Conservation (phyloP, 495 filamentous ascomycete genomes). For the Haplographium delicatum region DNA sequence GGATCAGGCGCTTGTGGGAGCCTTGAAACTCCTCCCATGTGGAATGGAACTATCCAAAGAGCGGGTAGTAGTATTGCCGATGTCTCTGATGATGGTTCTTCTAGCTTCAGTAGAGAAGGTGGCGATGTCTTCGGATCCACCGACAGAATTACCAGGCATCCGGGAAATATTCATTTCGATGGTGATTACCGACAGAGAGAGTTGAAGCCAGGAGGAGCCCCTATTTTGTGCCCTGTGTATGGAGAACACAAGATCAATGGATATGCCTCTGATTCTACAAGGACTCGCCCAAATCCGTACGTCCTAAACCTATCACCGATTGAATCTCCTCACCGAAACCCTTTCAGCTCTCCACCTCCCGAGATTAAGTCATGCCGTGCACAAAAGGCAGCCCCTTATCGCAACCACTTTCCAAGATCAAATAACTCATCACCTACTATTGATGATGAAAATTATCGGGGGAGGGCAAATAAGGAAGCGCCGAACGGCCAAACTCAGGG, state of each 20-base stretch:
- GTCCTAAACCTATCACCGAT: constrained; percentile 7
- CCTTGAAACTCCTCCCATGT: not conserved
- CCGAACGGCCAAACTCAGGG: no score
- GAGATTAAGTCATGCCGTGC: not conserved
- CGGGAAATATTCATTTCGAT: constrained; percentile 13
- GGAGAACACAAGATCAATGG: constrained; percentile 22
- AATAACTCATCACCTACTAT: no score
- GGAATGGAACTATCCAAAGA: not conserved
- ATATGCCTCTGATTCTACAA: constrained; percentile 17
- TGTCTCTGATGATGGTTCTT: constrained; percentile 15
- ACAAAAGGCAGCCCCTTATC: not conserved
- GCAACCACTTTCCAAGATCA: constrained; percentile 9
- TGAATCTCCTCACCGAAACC: constrained; percentile 9
- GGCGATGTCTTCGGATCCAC: constrained; percentile 6
- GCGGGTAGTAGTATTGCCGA: constrained; percentile 23
- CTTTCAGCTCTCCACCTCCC: constrained; percentile 22
- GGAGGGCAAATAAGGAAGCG: no score
- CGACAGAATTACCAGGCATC: constrained; percentile 21
- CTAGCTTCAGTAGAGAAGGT: constrained; percentile 1
- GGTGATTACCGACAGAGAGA: constrained; percentile 18
- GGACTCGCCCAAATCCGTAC: constrained; percentile 1
- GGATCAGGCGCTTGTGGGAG: not conserved
- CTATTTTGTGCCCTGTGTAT: constrained; percentile 17
- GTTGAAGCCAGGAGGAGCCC: constrained; percentile 10
- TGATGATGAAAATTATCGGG: no score